Percentiles rank a stretch among this genome's conserved stretches.
Evolutionary conservation across 2,329 filamentous ascomycete genomes (phyloP).

Genomic region (Incumbomyces lentus): DNA sequence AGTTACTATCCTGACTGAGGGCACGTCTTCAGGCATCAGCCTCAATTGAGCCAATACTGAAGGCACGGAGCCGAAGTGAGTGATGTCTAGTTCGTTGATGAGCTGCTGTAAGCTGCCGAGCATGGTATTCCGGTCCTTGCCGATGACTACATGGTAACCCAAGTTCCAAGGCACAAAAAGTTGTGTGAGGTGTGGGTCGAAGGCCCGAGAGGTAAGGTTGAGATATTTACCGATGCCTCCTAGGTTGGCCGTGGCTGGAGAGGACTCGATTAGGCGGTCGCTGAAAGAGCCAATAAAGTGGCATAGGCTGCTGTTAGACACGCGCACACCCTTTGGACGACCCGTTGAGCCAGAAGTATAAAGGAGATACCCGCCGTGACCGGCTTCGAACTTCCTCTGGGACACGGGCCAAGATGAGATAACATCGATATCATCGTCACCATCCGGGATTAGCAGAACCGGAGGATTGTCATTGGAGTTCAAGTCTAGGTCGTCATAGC

Average conservation of each 20-base stretch:
- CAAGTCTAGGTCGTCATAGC: too few species aligned
- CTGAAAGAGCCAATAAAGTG: slow-evolving; percentile 49
- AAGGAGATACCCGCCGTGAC: slow-evolving; percentile 40
- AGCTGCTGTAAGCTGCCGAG: slow-evolving; percentile 37
- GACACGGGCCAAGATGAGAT: too few species aligned
- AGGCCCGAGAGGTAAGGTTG: slow-evolving; percentile 21
- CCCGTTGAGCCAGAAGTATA: slow-evolving; percentile 50
- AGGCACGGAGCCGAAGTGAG: slow-evolving; percentile 47
- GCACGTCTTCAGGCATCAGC: slow-evolving; percentile 33
- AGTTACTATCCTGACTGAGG: slow-evolving; percentile 32
- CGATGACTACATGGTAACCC: slow-evolving; percentile 31
- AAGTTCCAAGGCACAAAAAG: slow-evolving; percentile 19
- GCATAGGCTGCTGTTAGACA: slow-evolving; percentile 52
- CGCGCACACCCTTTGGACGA: slow-evolving; percentile 50
- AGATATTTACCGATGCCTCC: neutral
- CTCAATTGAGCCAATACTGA: slow-evolving; percentile 39
- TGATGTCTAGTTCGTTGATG: slow-evolving; percentile 41
- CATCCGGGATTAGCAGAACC: too few species aligned
- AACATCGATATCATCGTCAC: too few species aligned
- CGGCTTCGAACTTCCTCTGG: neutral
- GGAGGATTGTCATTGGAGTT: too few species aligned
- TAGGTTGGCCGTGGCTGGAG: neutral
- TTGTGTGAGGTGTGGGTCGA: slow-evolving; percentile 34
- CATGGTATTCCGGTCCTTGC: slow-evolving; percentile 22
- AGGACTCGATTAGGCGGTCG: slow-evolving; percentile 21